Percentiles rank a stretch among this genome's conserved stretches.
phyloP scores from a whole-genome alignment of 2,329 filamentous ascomycete species.

The Sporothrix humicola region DNA sequence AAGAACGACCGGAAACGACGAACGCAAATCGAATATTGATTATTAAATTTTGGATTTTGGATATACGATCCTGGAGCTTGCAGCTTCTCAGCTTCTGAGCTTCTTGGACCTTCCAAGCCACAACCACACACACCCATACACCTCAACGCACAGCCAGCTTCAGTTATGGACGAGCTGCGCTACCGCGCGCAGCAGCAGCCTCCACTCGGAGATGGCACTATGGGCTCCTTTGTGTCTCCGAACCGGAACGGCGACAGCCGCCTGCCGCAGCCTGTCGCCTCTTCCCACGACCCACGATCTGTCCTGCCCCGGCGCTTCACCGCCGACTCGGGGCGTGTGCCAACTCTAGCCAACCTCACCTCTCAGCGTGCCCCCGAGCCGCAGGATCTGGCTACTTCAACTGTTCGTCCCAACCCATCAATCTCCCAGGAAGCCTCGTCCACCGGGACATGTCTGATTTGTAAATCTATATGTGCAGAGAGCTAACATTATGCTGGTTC shows the following conservation, averaged over 20 bases:
- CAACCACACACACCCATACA: neutral
- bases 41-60: neutral
- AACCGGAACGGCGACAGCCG: slow-evolving; percentile 68
- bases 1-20: slow-evolving; percentile 10
- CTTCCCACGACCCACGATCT: slow-evolving; percentile 71
- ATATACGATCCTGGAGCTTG: neutral
- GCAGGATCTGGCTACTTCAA: slow-evolving; percentile 55
- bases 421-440: too few relatives aligned
- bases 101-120: neutral
- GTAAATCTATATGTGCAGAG: neutral
- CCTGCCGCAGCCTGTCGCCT: slow-evolving; percentile 61
- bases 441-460: neutral
- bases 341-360: slow-evolving; percentile 71
- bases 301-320: slow-evolving; percentile 91
- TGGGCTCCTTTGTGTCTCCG: slow-evolving; percentile 76
- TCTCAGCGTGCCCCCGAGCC: slow-evolving; percentile 56
- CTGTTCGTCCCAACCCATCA: slow-evolving; percentile 39
- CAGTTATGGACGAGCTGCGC: slow-evolving; percentile 74
- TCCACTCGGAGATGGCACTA: slow-evolving; percentile 74
- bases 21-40: neutral
- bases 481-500: slow-evolving; percentile 38
- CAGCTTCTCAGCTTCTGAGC: too few relatives aligned
- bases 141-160: neutral
- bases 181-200: slow-evolving; percentile 80
- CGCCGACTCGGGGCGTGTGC: slow-evolving; percentile 83